phyloP scores from a whole-genome alignment of 768 basidiomycete genomes.

The Pleurotus eryngii region DNA sequence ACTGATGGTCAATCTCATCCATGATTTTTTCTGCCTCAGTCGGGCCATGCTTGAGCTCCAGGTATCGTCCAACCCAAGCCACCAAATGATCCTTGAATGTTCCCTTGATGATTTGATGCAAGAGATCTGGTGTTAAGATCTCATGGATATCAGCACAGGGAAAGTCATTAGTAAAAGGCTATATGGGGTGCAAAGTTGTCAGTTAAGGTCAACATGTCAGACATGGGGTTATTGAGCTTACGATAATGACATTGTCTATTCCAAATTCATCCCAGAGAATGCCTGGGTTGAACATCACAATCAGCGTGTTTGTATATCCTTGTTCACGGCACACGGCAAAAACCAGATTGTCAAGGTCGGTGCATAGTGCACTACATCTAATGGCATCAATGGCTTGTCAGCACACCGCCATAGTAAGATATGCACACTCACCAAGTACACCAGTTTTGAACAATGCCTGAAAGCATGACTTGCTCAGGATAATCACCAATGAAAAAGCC shows the following conservation, averaged over 20 bases:
- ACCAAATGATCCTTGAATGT: conserved; percentile 37
- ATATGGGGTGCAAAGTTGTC: too few relatives aligned
- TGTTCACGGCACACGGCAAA: conserved; percentile 9
- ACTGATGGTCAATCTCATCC: neutral
- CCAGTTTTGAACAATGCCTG: conserved; percentile 32
- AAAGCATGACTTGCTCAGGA: conserved; percentile 30
- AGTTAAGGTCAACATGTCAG: too few relatives aligned
- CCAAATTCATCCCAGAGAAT: conserved; percentile 30
- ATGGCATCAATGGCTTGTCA: too few relatives aligned
- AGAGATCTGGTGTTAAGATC: conserved; percentile 25
- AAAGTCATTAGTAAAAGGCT: conserved; percentile 33
- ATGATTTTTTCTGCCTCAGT: neutral
- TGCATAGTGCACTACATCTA: conserved; percentile 16
- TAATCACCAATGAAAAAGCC: conserved; percentile 38
- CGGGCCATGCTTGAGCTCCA: conserved; percentile 12
- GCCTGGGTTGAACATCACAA: neutral
- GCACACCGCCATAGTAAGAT: neutral
- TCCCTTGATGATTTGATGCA: conserved; percentile 34
- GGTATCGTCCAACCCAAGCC: conserved; percentile 26
- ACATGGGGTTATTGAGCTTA: conserved; percentile 9
- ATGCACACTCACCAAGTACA: conserved; percentile 24
- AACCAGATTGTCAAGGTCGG: conserved; percentile 21
- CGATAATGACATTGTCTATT: conserved; percentile 26
- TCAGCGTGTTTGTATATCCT: conserved; percentile 18
- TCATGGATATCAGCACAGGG: conserved; percentile 32